These are phyloP conservation scores for Sporormia fimetaria DNA, from an alignment of 495 filamentous ascomycete species.

Conservation along the genomic window DNA sequence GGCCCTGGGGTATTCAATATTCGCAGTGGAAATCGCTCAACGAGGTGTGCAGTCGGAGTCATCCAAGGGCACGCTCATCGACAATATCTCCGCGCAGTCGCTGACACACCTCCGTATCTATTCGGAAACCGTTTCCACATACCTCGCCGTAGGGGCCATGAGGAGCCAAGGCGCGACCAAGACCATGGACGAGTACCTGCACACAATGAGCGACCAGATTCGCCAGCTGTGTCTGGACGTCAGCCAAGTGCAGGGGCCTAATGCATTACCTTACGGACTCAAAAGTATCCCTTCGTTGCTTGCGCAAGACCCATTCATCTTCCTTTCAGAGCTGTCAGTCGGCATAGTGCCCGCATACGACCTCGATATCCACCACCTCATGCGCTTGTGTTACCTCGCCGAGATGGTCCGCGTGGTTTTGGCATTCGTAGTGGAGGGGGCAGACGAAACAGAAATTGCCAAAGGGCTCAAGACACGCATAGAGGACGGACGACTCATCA, in stretches of 20 bases:
- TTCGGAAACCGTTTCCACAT: constrained; percentile 77
- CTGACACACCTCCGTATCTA: constrained; percentile 84
- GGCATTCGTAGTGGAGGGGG: constrained; percentile 26
- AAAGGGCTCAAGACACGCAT: neutral
- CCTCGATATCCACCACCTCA: constrained; percentile 67
- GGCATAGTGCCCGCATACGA: constrained; percentile 59
- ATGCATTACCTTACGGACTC: constrained; percentile 35
- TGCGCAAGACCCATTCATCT: constrained; percentile 68
- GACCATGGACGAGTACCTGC: constrained; percentile 54
- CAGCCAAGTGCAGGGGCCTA: constrained; percentile 22
- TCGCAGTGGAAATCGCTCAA: constrained; percentile 83
- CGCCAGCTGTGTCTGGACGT: constrained; percentile 57
- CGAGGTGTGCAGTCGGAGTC: constrained; percentile 70
- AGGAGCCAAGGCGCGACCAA: constrained; percentile 46
- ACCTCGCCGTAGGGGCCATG: constrained; percentile 64
- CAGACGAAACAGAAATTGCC: neutral
- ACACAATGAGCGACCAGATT: constrained; percentile 60
- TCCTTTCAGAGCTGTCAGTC: constrained; percentile 63
- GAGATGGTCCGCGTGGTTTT: constrained; percentile 75
- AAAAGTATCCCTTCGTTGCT: constrained; percentile 57
- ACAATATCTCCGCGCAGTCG: constrained; percentile 68
- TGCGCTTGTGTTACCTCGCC: constrained; percentile 82
- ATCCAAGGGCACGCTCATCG: constrained; percentile 58
- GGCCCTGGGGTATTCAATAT: constrained; percentile 77
- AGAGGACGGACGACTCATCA: constrained; percentile 7